phyloP scores from a whole-genome alignment of 371 early-diverging fungal genomes.

The Mucor lusitanicus region DNA sequence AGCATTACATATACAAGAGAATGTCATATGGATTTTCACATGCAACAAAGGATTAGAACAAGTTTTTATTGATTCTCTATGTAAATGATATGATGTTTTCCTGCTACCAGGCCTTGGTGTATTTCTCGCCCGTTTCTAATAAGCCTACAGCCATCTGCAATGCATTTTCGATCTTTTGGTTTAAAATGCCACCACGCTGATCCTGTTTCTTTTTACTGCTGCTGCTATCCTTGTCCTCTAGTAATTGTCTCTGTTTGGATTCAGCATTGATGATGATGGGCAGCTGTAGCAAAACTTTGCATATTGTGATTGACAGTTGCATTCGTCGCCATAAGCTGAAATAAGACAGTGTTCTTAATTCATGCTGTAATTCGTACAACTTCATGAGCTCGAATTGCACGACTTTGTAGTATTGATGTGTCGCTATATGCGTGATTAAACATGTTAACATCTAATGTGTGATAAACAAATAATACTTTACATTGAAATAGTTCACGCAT shows the following conservation, averaged over 20 bases:
- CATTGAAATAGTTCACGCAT: slow-evolving; percentile 61
- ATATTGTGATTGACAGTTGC: slow-evolving; percentile 57
- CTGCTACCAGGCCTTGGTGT: slow-evolving; percentile 32
- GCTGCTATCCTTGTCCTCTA: slow-evolving; percentile 23
- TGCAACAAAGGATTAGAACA: neutral
- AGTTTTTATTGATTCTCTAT: neutral
- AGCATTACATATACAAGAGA: neutral
- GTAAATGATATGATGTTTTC: neutral
- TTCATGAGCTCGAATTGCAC: slow-evolving; percentile 63
- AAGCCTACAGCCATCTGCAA: slow-evolving; percentile 56
- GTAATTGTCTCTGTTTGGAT: slow-evolving; percentile 28
- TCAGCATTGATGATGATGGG: slow-evolving; percentile 61
- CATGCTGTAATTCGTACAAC: slow-evolving; percentile 62
- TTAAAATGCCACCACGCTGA: slow-evolving; percentile 33
- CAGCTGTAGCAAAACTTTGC: slow-evolving; percentile 55
- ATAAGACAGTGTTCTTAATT: slow-evolving; percentile 58
- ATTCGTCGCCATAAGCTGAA: slow-evolving; percentile 63
- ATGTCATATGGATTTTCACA: neutral
- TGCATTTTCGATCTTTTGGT: slow-evolving; percentile 55
- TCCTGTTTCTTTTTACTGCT: slow-evolving; percentile 2
- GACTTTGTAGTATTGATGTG: slow-evolving; percentile 62
- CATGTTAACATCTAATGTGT: neutral
- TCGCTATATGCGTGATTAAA: slow-evolving; percentile 37
- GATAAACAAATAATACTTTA: slow-evolving; percentile 23
- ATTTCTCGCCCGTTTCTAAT: slow-evolving; percentile 58